Percentiles rank a stretch among this genome's conserved stretches.
Evolutionary conservation across 345 rosid species (phyloP).

Genomic region (Eucalyptus marginata): DNA sequence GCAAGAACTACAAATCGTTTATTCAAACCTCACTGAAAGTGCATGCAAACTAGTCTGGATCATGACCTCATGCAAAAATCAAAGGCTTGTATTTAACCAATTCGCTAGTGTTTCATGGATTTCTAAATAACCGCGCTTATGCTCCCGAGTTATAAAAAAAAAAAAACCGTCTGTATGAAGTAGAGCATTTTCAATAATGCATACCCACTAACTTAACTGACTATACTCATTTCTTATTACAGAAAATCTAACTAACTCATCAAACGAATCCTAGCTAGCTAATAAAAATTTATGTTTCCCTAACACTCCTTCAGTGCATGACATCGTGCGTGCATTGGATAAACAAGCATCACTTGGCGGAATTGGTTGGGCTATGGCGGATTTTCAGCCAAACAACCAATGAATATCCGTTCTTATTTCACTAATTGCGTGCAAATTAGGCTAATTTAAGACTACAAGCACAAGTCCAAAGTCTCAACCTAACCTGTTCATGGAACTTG

Average conservation of each 20-base stretch:
- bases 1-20: neutral
- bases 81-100: neutral
- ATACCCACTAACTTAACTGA: neutral
- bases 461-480: neutral
- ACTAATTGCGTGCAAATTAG: fast-evolving
- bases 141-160: too few relatives aligned
- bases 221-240: neutral
- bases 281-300: neutral
- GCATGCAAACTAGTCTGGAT: neutral
- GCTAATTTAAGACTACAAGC: neutral
- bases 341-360: neutral
- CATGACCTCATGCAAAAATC: neutral
- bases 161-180: neutral
- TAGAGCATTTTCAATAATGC: neutral
- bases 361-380: neutral
- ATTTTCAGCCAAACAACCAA: neutral
- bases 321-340: neutral
- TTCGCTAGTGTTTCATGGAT: too few relatives aligned
- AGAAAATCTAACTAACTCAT: neutral
- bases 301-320: neutral
- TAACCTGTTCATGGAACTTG: neutral
- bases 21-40: neutral
- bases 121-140: too few relatives aligned
- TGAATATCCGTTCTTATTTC: neutral
- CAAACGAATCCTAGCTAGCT: neutral